These are phyloP conservation scores for Otatea glauca DNA, from an alignment of 176 grass and related monocot genomes.

Conservation along the genomic window DNA sequence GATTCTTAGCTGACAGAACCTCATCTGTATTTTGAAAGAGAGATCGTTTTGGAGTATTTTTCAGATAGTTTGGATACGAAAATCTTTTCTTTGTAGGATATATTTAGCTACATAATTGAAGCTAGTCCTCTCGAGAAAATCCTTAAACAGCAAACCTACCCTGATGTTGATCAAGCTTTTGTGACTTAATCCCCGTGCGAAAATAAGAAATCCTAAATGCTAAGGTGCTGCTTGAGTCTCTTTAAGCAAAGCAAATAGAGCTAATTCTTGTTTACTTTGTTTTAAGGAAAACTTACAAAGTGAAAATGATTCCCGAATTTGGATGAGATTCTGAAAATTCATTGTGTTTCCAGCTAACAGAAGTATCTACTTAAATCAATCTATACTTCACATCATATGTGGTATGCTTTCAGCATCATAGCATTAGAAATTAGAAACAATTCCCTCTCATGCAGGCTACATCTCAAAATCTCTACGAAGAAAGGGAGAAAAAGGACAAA, in stretches of 20 bases:
- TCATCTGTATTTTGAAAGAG: neutral
- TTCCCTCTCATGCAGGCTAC: constrained; percentile 2
- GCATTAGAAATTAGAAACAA: neutral
- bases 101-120: neutral
- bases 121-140: neutral
- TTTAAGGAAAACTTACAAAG: neutral
- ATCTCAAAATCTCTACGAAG: neutral
- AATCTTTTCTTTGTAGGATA: neutral
- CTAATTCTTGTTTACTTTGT: too few species aligned
- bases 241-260: neutral
- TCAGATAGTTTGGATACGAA: neutral
- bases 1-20: neutral
- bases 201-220: neutral
- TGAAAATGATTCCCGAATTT: neutral
- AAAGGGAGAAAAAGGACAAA: neutral
- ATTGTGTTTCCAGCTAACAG: neutral
- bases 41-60: neutral
- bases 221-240: neutral
- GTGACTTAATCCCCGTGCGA: neutral
- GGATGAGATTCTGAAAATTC: neutral
- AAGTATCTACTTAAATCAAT: neutral
- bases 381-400: neutral
- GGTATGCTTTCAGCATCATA: constrained; percentile 7
- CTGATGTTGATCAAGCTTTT: neutral
- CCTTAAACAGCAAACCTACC: neutral